Percentiles rank a stretch among this genome's conserved stretches.
Evolutionary conservation across 352 stramenopile genomes (phyloP).

Genomic region (Plasmopara halstedii): DNA sequence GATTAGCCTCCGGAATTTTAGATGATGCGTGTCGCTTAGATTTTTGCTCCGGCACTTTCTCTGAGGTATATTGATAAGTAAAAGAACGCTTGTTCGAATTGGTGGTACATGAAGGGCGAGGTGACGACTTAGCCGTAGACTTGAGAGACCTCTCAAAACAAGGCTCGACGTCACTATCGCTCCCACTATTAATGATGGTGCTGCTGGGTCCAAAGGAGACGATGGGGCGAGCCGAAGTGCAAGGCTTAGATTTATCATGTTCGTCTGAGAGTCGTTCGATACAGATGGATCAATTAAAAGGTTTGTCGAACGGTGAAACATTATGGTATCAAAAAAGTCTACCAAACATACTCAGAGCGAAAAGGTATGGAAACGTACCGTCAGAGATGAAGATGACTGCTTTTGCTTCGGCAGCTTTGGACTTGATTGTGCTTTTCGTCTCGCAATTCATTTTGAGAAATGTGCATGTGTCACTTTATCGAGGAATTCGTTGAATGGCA

Average conservation of each 20-base stretch:
- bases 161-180: constrained; percentile 23
- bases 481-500: not conserved
- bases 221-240: constrained; percentile 4
- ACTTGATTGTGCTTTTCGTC: constrained; percentile 7
- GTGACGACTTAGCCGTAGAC: constrained; percentile 1
- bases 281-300: not conserved
- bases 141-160: constrained; percentile 2
- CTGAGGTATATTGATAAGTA: constrained; percentile 10
- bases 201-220: constrained; percentile 8
- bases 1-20: constrained; percentile 1
- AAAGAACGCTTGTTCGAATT: constrained; percentile 13
- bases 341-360: not conserved
- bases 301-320: not conserved
- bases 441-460: not conserved
- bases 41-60: constrained; percentile 7
- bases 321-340: constrained; percentile 1
- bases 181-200: constrained; percentile 24
- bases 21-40: constrained; percentile 29
- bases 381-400: constrained; percentile 47
- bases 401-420: constrained; percentile 6
- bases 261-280: constrained; percentile 14
- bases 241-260: constrained; percentile 6
- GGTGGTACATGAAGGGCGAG: constrained; percentile 5
- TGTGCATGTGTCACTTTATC: not conserved
- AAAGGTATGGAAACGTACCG: constrained; percentile 10